Percentiles rank a stretch among this genome's conserved stretches.
Conservation (phyloP, 2,329 filamentous ascomycete genomes). For the Ceratocystis destructans region DNA sequence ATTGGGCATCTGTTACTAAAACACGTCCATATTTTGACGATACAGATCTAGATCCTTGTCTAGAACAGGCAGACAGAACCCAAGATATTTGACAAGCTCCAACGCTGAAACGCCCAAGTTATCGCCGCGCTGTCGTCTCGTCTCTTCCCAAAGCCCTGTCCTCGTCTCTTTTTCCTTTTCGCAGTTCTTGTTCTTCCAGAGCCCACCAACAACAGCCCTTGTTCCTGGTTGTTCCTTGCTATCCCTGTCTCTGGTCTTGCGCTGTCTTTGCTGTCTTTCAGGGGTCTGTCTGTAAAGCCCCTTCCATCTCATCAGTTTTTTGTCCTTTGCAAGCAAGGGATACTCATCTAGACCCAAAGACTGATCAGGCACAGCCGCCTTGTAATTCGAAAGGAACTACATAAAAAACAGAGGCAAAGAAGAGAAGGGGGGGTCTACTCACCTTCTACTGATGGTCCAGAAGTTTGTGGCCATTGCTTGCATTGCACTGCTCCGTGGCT, state of each 20-base stretch:
- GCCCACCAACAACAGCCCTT: neutral
- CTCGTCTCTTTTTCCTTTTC: neutral
- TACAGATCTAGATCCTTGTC: too few relatives aligned
- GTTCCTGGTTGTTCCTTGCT: neutral
- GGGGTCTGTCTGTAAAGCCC: neutral
- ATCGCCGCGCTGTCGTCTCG: neutral
- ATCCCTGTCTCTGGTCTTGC: neutral
- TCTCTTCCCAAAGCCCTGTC: neutral
- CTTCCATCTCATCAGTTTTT: neutral
- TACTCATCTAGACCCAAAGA: neutral
- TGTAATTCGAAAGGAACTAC: neutral
- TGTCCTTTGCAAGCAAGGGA: neutral
- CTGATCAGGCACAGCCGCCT: constrained; percentile 3
- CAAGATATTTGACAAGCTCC: neutral
- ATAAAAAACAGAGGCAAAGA: neutral
- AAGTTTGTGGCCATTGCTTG: constrained; percentile 2
- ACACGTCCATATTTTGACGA: too few relatives aligned
- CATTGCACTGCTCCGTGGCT: neutral
- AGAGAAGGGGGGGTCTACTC: neutral
- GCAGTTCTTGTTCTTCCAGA: neutral
- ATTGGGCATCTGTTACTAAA: too few relatives aligned
- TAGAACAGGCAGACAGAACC: neutral
- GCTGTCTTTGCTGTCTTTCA: neutral
- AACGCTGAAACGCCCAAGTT: neutral
- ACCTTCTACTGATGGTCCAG: neutral